These are phyloP conservation scores for Myriosclerotinia curreyana DNA, from an alignment of 2,329 filamentous ascomycete species.

Conservation along the genomic window DNA sequence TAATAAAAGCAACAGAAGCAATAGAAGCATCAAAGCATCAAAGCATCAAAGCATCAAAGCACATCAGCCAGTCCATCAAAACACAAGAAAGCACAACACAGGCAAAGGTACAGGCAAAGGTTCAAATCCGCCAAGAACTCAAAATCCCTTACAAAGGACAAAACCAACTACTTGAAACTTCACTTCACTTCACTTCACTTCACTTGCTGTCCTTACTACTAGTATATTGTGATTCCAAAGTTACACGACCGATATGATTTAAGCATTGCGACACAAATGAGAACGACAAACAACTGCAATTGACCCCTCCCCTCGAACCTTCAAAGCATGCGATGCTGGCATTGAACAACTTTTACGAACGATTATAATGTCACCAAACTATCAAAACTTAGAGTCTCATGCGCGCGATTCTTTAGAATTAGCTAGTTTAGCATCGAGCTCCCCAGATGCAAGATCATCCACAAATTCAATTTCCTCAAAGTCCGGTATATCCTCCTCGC, in stretches of 20 bases:
- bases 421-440: conserved; percentile 87
- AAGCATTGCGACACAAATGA: conserved; percentile 19
- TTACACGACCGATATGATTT: conserved; percentile 19
- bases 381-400: conserved; percentile 35
- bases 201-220: not conserved
- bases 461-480: conserved; percentile 72
- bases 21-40: too few relatives aligned
- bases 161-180: conserved; percentile 1
- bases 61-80: not conserved
- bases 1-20: too few relatives aligned
- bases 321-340: conserved; percentile 17
- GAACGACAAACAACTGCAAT: conserved; percentile 2
- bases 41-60: conserved; percentile 4
- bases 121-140: not conserved
- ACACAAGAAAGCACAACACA: not conserved
- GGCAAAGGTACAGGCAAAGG: not conserved
- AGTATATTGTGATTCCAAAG: conserved; percentile 7
- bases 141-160: conserved; percentile 16
- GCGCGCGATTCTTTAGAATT: conserved; percentile 91
- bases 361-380: conserved; percentile 36
- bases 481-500: conserved; percentile 89
- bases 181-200: conserved; percentile 1
- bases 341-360: conserved; percentile 18
- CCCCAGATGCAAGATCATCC: conserved; percentile 57
- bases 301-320: conserved; percentile 6